These are phyloP conservation scores for Termitomyces sp. DNA, from an alignment of 768 basidiomycete genomes.

Conservation along the genomic window DNA sequence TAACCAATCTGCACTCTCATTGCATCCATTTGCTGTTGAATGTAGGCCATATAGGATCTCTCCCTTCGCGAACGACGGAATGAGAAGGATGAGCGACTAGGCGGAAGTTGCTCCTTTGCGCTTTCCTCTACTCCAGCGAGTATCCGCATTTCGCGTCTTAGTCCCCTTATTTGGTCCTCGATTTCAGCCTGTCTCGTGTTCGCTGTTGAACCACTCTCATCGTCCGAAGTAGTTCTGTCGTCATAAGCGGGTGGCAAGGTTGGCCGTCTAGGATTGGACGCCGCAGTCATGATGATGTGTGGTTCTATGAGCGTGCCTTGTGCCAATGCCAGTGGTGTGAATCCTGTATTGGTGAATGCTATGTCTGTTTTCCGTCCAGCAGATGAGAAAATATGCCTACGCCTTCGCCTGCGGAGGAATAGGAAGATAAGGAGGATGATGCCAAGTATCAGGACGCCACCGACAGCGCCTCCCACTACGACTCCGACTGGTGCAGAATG, in stretches of 20 bases:
- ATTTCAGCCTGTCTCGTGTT: conserved; percentile 7
- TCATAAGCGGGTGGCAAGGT: neutral
- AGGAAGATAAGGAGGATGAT: conserved; percentile 1
- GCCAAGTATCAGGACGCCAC: conserved; percentile 6
- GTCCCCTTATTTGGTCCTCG: conserved; percentile 1
- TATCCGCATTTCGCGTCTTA: conserved; percentile 5
- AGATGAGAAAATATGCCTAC: neutral
- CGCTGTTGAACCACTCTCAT: neutral
- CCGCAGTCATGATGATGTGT: neutral
- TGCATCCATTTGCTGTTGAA: conserved; percentile 9
- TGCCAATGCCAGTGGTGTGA: neutral
- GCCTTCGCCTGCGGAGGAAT: neutral
- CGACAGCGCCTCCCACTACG: conserved; percentile 8
- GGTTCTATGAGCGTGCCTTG: neutral
- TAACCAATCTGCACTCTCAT: conserved; percentile 12
- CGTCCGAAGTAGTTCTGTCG: neutral
- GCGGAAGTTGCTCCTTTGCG: neutral
- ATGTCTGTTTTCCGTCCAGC: neutral
- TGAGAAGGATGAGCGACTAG: neutral
- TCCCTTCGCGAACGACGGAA: conserved; percentile 1
- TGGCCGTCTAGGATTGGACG: neutral
- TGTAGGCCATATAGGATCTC: neutral
- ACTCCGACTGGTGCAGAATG: conserved; percentile 1
- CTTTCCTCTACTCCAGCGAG: neutral
- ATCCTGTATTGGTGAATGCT: neutral